Base-by-base conservation (phyloP, 2,329 filamentous ascomycete genomes). In the Xylariomycetidae sp. region DNA sequence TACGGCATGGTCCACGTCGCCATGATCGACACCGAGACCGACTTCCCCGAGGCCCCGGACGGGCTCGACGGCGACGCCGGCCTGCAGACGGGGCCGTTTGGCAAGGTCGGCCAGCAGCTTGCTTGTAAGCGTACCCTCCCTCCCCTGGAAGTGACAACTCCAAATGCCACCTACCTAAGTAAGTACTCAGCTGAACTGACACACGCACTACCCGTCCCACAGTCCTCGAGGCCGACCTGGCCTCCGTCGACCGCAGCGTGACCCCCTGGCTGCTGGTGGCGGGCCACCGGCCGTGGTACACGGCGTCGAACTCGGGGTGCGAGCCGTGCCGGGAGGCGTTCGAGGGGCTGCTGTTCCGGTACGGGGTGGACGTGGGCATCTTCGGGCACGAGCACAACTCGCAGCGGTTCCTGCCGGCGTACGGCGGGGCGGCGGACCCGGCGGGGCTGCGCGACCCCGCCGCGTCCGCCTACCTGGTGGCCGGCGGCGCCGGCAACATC, bases 381-480 rank as follows among this genome's bases (percentile, higher is more conserved):
- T 73, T 75, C 42, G 74, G 73, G 2, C 73, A 78, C 46, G 68
- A 74, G 10, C 73, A 77, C 53, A 75, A 74, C 53, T 67, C 68
- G 17, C 71, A 77, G 55, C 65, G 74, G 2, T 72, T 74, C 43
- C 39, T 59, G 47, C 68, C 57, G 17, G 50, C 59, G 2, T 52
- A 52, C 50, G 58, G 63, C 37, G 46, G 49, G 40, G 49, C 47
- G 0, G 50, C 49, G 0, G 64, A 68, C 34, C 40, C 59, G 0
- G 52, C 48, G 0, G 63, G 61, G 3, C 42, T 65, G 42, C 25
- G 58, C 8, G 56, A 68, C 44, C 61, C 61, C 9, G 39, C 33
- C 13, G 55, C 56, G 6, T 71, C 73, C 0, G 65, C 72, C 64
- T 78, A 78, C 40, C 69, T 72, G 27, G 58, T 76, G 6, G 65